These are phyloP conservation scores for Trypethelium eluteriae DNA, from an alignment of 495 filamentous ascomycete genomes.

Conservation along the genomic window DNA sequence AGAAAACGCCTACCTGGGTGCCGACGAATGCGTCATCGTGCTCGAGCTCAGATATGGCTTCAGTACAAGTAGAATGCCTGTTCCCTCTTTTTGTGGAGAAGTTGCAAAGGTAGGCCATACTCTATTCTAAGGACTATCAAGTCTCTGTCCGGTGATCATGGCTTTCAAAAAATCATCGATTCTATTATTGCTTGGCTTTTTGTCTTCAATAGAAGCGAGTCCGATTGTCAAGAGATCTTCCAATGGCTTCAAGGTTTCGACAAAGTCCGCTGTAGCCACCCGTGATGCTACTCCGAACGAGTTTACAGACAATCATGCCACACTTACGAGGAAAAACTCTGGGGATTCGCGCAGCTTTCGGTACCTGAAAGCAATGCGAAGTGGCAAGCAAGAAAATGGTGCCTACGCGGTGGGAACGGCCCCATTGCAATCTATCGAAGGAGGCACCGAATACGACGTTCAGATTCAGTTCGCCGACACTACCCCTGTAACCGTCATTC, in stretches of 20 bases:
- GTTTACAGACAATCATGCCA: not conserved
- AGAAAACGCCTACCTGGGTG: not conserved
- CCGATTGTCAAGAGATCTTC: not conserved
- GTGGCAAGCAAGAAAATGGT: not conserved
- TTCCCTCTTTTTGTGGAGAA: not conserved
- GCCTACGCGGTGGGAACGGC: not conserved
- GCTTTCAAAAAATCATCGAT: not conserved
- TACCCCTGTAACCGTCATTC: constrained; percentile 32
- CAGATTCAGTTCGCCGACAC: constrained; percentile 4
- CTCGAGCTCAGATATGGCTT: not conserved
- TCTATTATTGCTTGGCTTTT: not conserved
- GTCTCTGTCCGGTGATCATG: not conserved
- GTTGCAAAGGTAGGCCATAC: not conserved
- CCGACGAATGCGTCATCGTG: not conserved
- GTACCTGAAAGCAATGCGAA: not conserved
- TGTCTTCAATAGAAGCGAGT: not conserved
- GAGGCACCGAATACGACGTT: constrained; percentile 16
- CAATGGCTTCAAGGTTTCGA: not conserved
- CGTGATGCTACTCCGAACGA: not conserved
- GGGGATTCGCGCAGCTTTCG: not conserved
- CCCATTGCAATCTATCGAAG: constrained; percentile 11
- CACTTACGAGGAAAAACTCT: not conserved
- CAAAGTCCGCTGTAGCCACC: not conserved
- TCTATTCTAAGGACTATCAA: no score
- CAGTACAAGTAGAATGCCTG: not conserved